Evolutionary conservation across 176 grass and related monocot genomes (phyloP).

Genomic region (Pontederia crassipes): DNA sequence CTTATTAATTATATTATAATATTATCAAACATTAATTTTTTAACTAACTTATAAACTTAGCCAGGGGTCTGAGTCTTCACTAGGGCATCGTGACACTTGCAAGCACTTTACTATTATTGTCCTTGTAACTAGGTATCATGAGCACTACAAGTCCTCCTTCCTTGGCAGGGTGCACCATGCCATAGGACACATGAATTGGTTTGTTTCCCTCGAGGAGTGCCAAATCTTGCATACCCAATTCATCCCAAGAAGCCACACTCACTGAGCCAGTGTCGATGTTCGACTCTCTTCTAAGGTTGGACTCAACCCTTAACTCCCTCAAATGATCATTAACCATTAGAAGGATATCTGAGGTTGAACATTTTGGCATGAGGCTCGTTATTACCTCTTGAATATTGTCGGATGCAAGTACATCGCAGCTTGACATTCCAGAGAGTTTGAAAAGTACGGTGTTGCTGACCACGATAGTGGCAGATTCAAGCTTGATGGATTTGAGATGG

Average conservation of each 20-base stretch:
- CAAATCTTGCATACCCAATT: slow-evolving; percentile 54
- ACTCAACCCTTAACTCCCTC: slow-evolving; percentile 20
- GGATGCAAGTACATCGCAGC: slow-evolving; percentile 24
- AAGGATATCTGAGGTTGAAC: slow-evolving; percentile 11
- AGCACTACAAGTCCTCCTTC: slow-evolving; percentile 45
- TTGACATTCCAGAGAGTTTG: neutral
- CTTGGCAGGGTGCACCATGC: slow-evolving; percentile 20
- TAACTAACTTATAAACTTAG: too few species aligned
- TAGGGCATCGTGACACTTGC: slow-evolving; percentile 26
- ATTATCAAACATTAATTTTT: too few species aligned
- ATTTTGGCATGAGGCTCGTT: neutral
- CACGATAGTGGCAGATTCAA: slow-evolving; percentile 21
- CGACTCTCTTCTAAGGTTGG: neutral
- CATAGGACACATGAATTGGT: slow-evolving; percentile 46
- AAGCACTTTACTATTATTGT: slow-evolving; percentile 10
- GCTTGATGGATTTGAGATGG: slow-evolving; percentile 30
- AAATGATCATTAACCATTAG: slow-evolving; percentile 20
- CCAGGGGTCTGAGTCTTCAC: too few species aligned
- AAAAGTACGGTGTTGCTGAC: slow-evolving; percentile 32
- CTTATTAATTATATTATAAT: too few species aligned
- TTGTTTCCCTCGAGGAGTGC: slow-evolving; percentile 34
- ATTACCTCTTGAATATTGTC: slow-evolving; percentile 23
- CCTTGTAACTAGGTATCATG: slow-evolving; percentile 21
- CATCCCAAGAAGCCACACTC: slow-evolving; percentile 22
- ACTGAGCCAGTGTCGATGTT: neutral